These are phyloP conservation scores for Candida sp. DNA, from an alignment of 1,139 yeast species.

Conservation along the genomic window DNA sequence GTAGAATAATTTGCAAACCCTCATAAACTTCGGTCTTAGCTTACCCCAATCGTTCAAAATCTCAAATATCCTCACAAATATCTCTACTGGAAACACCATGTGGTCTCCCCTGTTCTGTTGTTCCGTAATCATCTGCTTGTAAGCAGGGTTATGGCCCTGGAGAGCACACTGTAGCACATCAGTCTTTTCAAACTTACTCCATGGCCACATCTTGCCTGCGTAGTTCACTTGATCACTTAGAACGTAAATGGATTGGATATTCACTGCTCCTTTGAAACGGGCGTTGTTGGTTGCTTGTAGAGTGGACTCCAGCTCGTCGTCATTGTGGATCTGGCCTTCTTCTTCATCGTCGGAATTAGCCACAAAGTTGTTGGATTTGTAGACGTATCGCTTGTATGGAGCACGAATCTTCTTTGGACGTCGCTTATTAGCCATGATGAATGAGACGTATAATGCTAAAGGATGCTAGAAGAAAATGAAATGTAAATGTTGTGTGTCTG, in stretches of 20 bases:
- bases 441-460: neutral
- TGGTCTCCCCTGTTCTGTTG: conserved; percentile 16
- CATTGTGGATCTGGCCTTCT: conserved; percentile 22
- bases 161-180: conserved; percentile 45
- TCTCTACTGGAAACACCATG: conserved; percentile 60
- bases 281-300: conserved; percentile 26
- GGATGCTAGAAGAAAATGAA: neutral
- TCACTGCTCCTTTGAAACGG: conserved; percentile 33
- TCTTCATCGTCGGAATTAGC: conserved; percentile 41
- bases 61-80: conserved; percentile 56
- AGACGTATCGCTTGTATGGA: conserved; percentile 79
- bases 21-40: conserved; percentile 54
- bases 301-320: conserved; percentile 11
- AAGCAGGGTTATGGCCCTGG: conserved; percentile 21
- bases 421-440: conserved; percentile 79
- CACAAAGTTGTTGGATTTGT: conserved; percentile 52
- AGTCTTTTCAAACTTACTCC: conserved; percentile 48
- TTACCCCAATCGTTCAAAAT: conserved; percentile 36
- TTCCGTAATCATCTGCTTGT: conserved; percentile 15
- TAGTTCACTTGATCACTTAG: conserved; percentile 26
- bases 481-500: too few relatives aligned
- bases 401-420: conserved; percentile 82
- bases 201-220: conserved; percentile 42
- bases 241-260: conserved; percentile 41
- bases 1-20: conserved; percentile 69